Percentiles rank a stretch among this genome's conserved stretches.
Conservation (phyloP, 1,139 yeast genomes). For the Hemisphaericaspora xylanilytica region DNA sequence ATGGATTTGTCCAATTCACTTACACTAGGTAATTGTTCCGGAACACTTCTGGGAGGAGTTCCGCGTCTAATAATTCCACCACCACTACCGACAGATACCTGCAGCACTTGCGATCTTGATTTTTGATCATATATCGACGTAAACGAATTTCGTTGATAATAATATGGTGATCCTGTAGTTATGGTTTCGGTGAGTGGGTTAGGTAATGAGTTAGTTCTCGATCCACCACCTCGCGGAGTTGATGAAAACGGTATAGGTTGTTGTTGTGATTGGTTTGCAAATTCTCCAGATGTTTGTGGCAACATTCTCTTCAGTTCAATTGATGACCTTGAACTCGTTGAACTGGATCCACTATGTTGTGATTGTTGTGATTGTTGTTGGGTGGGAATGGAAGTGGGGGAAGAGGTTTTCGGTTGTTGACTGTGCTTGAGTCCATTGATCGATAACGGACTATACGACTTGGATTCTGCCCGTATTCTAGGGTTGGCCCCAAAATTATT, state of each 20-base stretch:
- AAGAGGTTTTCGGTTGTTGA: slow-evolving; percentile 4
- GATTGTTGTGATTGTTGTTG: slow-evolving; percentile 3
- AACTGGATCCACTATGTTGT: slow-evolving; percentile 2
- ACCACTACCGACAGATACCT: too few relatives aligned
- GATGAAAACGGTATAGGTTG: slow-evolving; percentile 5
- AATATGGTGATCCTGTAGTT: slow-evolving; percentile 9
- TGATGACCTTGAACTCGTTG: slow-evolving; percentile 5
- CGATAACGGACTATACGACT: slow-evolving; percentile 16
- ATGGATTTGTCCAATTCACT: slow-evolving; percentile 39
- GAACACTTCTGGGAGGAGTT: slow-evolving; percentile 9
- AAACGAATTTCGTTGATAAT: slow-evolving; percentile 15
- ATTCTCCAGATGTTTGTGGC: not conserved
- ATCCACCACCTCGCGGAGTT: slow-evolving; percentile 13
- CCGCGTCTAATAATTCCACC: slow-evolving; percentile 2
- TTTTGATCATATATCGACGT: slow-evolving; percentile 20
- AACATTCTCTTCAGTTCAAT: slow-evolving; percentile 4
- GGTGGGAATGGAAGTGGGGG: slow-evolving; percentile 5
- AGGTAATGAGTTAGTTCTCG: slow-evolving; percentile 25
- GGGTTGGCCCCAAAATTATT: not conserved
- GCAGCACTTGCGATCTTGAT: not conserved
- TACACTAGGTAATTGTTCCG: slow-evolving; percentile 29
- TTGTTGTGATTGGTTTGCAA: too few relatives aligned
- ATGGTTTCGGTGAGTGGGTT: slow-evolving; percentile 20
- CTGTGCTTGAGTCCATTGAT: slow-evolving; percentile 8
- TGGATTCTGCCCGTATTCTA: slow-evolving; percentile 12